Base-by-base conservation (phyloP, 108 stramenopile genomes). In the Skeletonema menzelii region DNA sequence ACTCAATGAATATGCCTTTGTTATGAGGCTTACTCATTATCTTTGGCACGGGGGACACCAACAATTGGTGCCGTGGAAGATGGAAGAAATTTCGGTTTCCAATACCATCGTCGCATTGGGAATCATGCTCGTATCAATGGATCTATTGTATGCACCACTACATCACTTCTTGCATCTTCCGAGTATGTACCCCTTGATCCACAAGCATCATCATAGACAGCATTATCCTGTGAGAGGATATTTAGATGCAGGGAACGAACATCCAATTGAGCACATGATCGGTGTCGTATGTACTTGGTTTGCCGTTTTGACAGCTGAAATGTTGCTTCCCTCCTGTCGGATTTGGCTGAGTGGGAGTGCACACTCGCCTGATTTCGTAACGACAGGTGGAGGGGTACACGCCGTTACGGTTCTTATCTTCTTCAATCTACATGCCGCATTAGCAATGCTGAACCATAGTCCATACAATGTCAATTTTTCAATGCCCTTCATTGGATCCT, bases 141-240 rank as follows among this genome's bases (percentile, higher is more conserved):
- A 97, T 60, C 20, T 88, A 27, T 76, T 87, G 60, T 97, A 97
- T 74, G 91, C 90, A 14, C 87, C 86, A 27, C 84, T 89, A 27
- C 97, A 97, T 75, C 91, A 91, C 47, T 17, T 91, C 8, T 66
- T 97, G 73, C 97, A 97, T 69, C 38, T 81, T 46, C 91, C 92
- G 19, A 57, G 60, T 32, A n/a, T 94, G 11, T 97, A 97, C 76
- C 85, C 93, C 1, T 70, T 87, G 56, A 75, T 96, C 31, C 97
- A 97, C 88, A 97, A 97, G 76, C 97, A 97, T 80, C 97, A 97
- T 85, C 97, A 97, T 69, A 82, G 95, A 42, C 97, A 97, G 67
- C 91, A 95, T 70, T 94, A 82, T 62, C 97, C 97, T 4, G 71
- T 81, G 2, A 84, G 97, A 10, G 97, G 97, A 35, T 96, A 97